Evolutionary conservation across 768 basidiomycete genomes (phyloP).

Genomic region (Suillus decipiens): DNA sequence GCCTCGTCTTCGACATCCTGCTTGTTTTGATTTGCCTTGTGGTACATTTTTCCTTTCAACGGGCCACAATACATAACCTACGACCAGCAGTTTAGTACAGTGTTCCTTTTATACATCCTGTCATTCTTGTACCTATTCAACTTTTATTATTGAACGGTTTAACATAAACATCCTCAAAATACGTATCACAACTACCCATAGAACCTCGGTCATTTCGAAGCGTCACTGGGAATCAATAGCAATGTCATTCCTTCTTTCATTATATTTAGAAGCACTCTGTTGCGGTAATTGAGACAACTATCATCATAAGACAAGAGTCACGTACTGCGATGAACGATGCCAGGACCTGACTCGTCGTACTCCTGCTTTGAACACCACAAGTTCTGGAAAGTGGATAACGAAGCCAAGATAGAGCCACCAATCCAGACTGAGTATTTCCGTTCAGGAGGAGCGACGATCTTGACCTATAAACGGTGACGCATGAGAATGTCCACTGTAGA

Average conservation of each 20-base stretch:
- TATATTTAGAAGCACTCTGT: slow-evolving; percentile 29
- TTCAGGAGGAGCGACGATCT: slow-evolving; percentile 93
- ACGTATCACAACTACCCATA: neutral
- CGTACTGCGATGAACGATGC: slow-evolving; percentile 78
- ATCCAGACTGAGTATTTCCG: slow-evolving; percentile 97
- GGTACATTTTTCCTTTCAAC: too few species aligned
- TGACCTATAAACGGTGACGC: slow-evolving; percentile 50
- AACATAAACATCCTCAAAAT: neutral
- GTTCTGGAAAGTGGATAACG: slow-evolving; percentile 94
- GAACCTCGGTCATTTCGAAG: neutral
- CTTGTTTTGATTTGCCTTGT: too few species aligned
- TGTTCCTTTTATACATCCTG: too few species aligned
- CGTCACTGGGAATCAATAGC: slow-evolving; percentile 14
- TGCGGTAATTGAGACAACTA: slow-evolving; percentile 6
- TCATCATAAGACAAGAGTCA: slow-evolving; percentile 16
- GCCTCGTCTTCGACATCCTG: too few species aligned
- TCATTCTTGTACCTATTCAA: neutral
- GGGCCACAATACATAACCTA: too few species aligned
- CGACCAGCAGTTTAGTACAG: too few species aligned
- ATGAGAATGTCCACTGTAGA: neutral
- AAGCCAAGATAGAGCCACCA: slow-evolving; percentile 83
- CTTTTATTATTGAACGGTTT: neutral
- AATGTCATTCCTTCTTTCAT: slow-evolving; percentile 23
- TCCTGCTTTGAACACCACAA: slow-evolving; percentile 94
- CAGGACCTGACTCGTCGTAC: slow-evolving; percentile 85